These are phyloP conservation scores for Dillenia turbinata DNA, from an alignment of 164 flowering plant genomes.

Conservation along the genomic window DNA sequence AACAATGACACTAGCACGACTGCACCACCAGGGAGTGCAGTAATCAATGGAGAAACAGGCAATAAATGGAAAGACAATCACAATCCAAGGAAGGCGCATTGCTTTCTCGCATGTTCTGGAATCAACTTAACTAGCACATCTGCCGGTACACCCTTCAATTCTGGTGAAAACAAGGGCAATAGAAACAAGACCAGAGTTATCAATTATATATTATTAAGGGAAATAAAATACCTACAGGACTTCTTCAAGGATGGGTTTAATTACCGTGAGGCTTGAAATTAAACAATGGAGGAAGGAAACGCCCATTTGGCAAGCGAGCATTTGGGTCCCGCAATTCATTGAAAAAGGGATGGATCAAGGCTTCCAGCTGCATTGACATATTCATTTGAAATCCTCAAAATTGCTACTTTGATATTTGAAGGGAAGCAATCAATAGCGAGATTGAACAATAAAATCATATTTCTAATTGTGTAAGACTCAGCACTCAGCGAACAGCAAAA, in stretches of 20 bases:
- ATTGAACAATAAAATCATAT: too few relatives aligned
- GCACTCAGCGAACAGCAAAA: too few relatives aligned
- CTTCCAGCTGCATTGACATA: conserved; percentile 50
- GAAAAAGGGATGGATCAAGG: conserved; percentile 67
- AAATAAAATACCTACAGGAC: background rate
- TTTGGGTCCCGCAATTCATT: conserved; percentile 76
- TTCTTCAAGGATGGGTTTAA: background rate
- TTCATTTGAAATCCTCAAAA: background rate
- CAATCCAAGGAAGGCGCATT: conserved; percentile 54
- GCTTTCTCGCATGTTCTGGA: conserved; percentile 81
- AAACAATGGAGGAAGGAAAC: conserved; percentile 70
- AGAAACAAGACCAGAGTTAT: conserved; percentile 3
- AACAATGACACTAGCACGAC: background rate
- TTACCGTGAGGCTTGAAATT: conserved; percentile 73
- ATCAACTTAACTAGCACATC: conserved; percentile 60
- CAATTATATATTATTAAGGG: background rate
- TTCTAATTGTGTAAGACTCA: too few relatives aligned
- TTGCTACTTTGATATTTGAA: too few relatives aligned
- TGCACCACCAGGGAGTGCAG: background rate
- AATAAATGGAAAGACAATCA: conserved; percentile 18
- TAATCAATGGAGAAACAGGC: background rate
- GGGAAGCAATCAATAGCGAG: too few relatives aligned
- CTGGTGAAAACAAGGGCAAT: conserved; percentile 24
- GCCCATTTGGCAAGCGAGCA: conserved; percentile 69
- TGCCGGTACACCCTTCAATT: conserved; percentile 52